These are phyloP conservation scores for Xeromyces bisporus DNA, from an alignment of 495 filamentous ascomycete genomes.

Conservation along the genomic window DNA sequence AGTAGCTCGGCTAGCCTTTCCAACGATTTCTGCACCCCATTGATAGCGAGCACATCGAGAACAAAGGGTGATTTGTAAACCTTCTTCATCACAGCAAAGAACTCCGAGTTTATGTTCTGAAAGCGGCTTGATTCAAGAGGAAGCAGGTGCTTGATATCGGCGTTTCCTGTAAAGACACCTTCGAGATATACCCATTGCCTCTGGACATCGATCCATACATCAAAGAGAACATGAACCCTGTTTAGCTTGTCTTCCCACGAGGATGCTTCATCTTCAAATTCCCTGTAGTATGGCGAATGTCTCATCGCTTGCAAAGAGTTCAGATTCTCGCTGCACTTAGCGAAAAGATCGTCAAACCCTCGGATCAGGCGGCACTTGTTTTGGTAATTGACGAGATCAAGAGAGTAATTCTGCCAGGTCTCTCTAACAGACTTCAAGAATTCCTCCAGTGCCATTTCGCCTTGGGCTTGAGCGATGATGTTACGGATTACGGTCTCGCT, in stretches of 20 bases:
- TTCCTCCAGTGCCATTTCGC: conserved; percentile 96
- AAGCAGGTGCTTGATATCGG: conserved; percentile 94
- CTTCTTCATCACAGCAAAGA: conserved; percentile 95
- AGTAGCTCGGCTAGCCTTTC: conserved; percentile 88
- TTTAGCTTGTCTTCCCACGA: conserved; percentile 98
- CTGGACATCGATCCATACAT: conserved; percentile 99
- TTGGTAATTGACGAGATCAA: conserved; percentile 93
- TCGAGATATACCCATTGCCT: conserved; percentile 98
- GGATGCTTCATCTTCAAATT: conserved; percentile 93
- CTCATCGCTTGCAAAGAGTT: conserved; percentile 97
- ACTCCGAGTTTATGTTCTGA: conserved; percentile 97
- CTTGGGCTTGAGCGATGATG: conserved; percentile 89
- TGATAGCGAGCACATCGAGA: conserved; percentile 86
- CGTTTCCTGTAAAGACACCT: conserved; percentile 95
- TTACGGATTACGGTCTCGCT: conserved; percentile 77
- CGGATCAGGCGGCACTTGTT: conserved; percentile 94
- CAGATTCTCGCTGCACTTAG: conserved; percentile 93
- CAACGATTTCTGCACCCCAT: conserved; percentile 84
- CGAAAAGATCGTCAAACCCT: conserved; percentile 95
- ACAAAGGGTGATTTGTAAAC: conserved; percentile 90
- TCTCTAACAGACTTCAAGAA: conserved; percentile 95
- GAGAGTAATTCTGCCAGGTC: conserved; percentile 83
- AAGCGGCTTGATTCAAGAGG: conserved; percentile 92
- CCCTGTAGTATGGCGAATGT: conserved; percentile 96
- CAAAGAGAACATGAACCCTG: conserved; percentile 89